Evolutionary conservation across 768 basidiomycete species (phyloP).

Genomic region (Lentinula edodes): DNA sequence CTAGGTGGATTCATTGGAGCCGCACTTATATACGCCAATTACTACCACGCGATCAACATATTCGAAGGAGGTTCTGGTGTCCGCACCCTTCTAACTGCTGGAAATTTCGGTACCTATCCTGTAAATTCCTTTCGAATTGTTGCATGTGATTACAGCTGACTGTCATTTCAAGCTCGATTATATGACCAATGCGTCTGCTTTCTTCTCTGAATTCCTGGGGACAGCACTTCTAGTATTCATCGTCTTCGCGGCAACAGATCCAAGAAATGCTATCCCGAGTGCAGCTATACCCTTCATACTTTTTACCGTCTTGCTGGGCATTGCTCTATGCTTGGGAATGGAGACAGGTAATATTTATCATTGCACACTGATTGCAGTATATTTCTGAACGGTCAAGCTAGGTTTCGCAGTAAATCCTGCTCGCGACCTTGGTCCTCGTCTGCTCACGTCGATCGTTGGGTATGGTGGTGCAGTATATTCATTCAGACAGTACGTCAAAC

Average conservation of each 20-base stretch:
- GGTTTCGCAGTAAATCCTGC: conserved; percentile 51
- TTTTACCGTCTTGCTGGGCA: conserved; percentile 41
- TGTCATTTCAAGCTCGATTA: conserved; percentile 5
- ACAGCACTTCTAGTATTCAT: conserved; percentile 39
- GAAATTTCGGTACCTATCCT: conserved; percentile 44
- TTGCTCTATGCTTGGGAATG: conserved; percentile 42
- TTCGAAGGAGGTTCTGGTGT: conserved; percentile 52
- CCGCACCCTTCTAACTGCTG: conserved; percentile 53
- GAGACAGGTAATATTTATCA: conserved; percentile 26
- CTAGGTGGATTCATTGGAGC: conserved; percentile 63
- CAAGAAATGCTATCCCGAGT: conserved; percentile 30
- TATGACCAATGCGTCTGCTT: conserved; percentile 10
- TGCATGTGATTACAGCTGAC: not conserved
- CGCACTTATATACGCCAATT: conserved; percentile 59
- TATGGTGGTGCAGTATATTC: conserved; percentile 36
- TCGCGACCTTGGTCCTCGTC: conserved; percentile 49
- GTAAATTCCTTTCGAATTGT: not conserved
- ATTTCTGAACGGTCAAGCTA: conserved; percentile 4
- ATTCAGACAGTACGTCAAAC: conserved; percentile 34
- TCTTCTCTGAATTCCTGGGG: conserved; percentile 37
- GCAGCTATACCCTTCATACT: conserved; percentile 41
- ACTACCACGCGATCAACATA: conserved; percentile 63
- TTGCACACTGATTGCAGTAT: not conserved
- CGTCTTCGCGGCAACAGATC: conserved; percentile 39
- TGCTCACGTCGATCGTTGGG: conserved; percentile 51